Evolutionary conservation across 2,329 filamentous ascomycete species (phyloP), one percentile per base, ranked within the genome.

Genomic region (Arthroderma uncinatum): DNA sequence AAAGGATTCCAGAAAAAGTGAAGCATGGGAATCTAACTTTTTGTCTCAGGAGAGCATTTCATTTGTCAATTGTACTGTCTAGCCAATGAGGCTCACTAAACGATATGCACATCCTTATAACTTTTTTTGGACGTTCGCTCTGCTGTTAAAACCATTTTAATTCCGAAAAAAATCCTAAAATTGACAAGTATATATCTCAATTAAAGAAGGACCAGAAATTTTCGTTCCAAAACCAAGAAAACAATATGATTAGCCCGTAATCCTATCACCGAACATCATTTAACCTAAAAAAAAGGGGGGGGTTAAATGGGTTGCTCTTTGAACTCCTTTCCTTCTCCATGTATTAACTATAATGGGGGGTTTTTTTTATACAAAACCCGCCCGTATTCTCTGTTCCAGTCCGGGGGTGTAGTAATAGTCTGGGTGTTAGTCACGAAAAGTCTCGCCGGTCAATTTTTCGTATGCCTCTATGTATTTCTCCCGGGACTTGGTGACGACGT

Each of bases 391-490:
- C 2, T 12, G 25, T 30, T 48, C 60, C 30, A 62, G 23, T 48
- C 44, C 44, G 44, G 23, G 21, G 25, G 44, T 42, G 19, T 3
- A n/a, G 10, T 48, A 8, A 48, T 8, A 2, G 44, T 16, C 21
- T 19, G 9, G 21, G 12, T n/a, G 44, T 48, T 59, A 50, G 40
- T 44, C 37, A 37, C 57, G 34, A 39, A 59, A 59, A 36, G 47
- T 39, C n/a, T 75, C 73, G 3, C 84, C 84, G 0, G 83, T 86
- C 62, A 90, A 74, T 70, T 76, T 80, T 75, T 84, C 78, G 71
- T 82, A 94, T 0, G 86, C 88, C 70, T 94, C 87, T 62, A 74
- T 75, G 68, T 95, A 95, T 72, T 87, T 87, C 57, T 76, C 79
- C 36, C 78, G 78, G 2, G 89, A 95, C 66, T 82, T 80, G 62